Percentiles rank a stretch among this genome's conserved stretches.
phyloP scores from a whole-genome alignment of 2,329 filamentous ascomycete species.

The Xylaria sp. region DNA sequence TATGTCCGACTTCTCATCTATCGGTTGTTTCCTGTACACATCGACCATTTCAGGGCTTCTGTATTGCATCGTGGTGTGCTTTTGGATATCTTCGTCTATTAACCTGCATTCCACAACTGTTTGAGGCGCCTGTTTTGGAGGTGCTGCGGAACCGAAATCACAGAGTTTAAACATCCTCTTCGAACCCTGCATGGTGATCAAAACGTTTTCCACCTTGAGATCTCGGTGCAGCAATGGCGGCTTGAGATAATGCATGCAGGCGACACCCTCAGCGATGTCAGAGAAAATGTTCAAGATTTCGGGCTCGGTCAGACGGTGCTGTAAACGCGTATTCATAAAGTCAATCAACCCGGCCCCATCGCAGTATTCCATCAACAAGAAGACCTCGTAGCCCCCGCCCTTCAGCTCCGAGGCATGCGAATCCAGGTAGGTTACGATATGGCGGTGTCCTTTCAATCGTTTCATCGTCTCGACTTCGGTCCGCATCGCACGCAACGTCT shows the following conservation, averaged over 20 bases:
- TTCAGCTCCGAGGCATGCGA: slow-evolving; percentile 95
- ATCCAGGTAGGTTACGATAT: slow-evolving; percentile 98
- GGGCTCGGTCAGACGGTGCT: slow-evolving; percentile 95
- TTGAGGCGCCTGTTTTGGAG: slow-evolving; percentile 83
- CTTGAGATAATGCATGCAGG: slow-evolving; percentile 99
- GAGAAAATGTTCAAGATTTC: slow-evolving; percentile 98
- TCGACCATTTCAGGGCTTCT: slow-evolving; percentile 99
- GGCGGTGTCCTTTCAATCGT: slow-evolving; percentile 93
- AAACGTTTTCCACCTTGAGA: slow-evolving; percentile 96
- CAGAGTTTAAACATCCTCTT: slow-evolving; percentile 90
- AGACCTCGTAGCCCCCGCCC: slow-evolving; percentile 96
- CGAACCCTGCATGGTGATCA: slow-evolving; percentile 78
- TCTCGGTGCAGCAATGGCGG: slow-evolving; percentile 92
- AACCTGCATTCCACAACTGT: slow-evolving; percentile 88
- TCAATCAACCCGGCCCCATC: slow-evolving; percentile 95
- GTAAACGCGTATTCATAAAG: slow-evolving; percentile 98
- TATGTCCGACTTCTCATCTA: slow-evolving; percentile 98
- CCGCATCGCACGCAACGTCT: slow-evolving; percentile 92
- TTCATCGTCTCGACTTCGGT: slow-evolving; percentile 99
- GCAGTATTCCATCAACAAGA: slow-evolving; percentile 98
- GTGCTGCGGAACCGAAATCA: slow-evolving; percentile 93
- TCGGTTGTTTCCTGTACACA: slow-evolving; percentile 94
- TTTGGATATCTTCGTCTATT: slow-evolving; percentile 96
- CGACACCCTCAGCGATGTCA: slow-evolving; percentile 94
- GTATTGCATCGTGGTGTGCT: slow-evolving; percentile 97